phyloP scores from a whole-genome alignment of 148 eudicot species.

The Vaccinium myrtillus region DNA sequence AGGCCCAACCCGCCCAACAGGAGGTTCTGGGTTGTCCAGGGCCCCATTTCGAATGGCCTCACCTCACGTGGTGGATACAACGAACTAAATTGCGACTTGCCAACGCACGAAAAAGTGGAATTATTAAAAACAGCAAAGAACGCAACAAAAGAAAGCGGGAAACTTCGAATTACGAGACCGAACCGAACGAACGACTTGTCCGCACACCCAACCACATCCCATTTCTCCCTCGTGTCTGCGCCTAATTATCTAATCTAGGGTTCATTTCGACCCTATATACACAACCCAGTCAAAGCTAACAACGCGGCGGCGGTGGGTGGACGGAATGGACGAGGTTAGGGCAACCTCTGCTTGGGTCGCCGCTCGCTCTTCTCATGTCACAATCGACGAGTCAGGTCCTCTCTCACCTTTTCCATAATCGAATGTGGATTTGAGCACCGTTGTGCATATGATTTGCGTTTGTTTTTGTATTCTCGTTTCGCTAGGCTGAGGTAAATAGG shows the following conservation, averaged over 20 bases:
- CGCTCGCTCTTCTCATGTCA: constrained; percentile 48
- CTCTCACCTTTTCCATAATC: not conserved
- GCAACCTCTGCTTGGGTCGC: constrained; percentile 54
- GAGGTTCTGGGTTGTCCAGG: no score
- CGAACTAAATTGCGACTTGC: not conserved
- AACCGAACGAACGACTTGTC: constrained; percentile 17
- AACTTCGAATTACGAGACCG: constrained; percentile 21
- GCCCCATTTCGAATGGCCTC: no score
- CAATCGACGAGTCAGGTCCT: constrained; percentile 40
- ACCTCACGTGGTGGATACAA: not conserved
- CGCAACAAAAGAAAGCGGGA: constrained; percentile 29
- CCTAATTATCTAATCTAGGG: not conserved
- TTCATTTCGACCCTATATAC: not conserved
- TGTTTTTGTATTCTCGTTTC: no score
- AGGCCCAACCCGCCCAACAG: no score
- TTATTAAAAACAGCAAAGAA: not conserved
- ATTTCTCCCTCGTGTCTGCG: not conserved
- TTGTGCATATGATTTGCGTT: not conserved
- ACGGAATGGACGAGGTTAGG: constrained; percentile 50
- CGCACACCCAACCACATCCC: not conserved
- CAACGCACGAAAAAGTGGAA: not conserved
- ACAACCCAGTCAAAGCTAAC: not conserved
- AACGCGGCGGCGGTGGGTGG: not conserved
- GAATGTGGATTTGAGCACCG: constrained; percentile 4
- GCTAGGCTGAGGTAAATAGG: not conserved